Conservation (phyloP, 2,329 filamentous ascomycete species). For the Aspergillus chevalieri region DNA sequence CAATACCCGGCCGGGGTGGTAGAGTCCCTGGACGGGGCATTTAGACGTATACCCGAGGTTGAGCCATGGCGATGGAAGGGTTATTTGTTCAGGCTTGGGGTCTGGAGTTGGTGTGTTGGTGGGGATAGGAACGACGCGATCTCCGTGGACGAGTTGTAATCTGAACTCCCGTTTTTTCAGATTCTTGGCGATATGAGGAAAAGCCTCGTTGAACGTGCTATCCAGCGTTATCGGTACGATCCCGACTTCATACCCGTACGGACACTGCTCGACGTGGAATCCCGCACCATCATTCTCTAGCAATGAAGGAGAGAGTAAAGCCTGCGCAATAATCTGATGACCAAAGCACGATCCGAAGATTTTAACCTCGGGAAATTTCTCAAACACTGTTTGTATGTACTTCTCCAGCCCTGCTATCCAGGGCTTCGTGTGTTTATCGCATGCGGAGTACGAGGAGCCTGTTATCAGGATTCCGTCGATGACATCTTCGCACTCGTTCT, state of each 20-base stretch:
- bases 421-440: constrained; percentile 18
- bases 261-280: constrained; percentile 16
- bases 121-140: constrained; percentile 20
- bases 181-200: constrained; percentile 4
- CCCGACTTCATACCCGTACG: constrained; percentile 24
- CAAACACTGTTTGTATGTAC: constrained; percentile 22
- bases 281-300: constrained; percentile 1
- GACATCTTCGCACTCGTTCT: constrained; percentile 1
- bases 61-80: constrained; percentile 22
- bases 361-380: constrained; percentile 22
- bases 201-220: constrained; percentile 12
- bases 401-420: constrained; percentile 24
- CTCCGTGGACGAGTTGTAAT: constrained; percentile 30
- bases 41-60: constrained; percentile 21
- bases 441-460: constrained; percentile 23
- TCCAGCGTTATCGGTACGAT: constrained; percentile 21
- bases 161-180: constrained; percentile 11
- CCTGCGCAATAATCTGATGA: constrained; percentile 22
- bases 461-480: constrained; percentile 29
- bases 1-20: constrained; percentile 22
- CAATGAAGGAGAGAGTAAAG: constrained; percentile 3
- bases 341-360: constrained; percentile 32
- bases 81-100: background rate
- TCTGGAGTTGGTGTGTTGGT: background rate
- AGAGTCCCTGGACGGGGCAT: constrained; percentile 26